Base-by-base conservation (phyloP, 129 eudicot genomes). In the Rutidosis leptorrhynchoides region DNA sequence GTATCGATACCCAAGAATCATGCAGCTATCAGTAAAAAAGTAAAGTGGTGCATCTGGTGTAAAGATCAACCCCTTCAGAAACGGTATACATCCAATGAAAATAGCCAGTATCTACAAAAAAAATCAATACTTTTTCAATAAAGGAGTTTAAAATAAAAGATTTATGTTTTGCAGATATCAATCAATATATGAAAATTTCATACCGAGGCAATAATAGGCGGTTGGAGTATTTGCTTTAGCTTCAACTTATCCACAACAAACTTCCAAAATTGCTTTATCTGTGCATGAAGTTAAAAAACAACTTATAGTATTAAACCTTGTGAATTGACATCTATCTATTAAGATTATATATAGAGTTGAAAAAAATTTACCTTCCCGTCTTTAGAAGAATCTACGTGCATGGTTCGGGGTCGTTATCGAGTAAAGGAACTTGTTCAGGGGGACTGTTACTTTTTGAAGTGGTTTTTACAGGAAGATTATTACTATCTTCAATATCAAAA, bases 151-250 rank as follows among this genome's bases (percentile, higher is more conserved):
- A 37, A 55, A 23, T 68, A 11, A 5, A 1, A 25, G 25, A 37
- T 2, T 16, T 10, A 6, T 24, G 15, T 29, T 16, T 14, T 29
- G 4, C 48, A 5, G 1, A 60, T 32, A 11, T 32, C 23, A 29
- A 5, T 20, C 28, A 69, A 64, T 37, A 10, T n/a, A 30, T 12
- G 27, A 8, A 1, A 24, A 24, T n/a, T 28, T 83, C 96, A 82
- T 81, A 93, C 98, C n/a, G 98, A 93, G 69, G 98, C 98, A 78
- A 93, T 93, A 32, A 93, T 93, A 21, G 98, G 96, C 10, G 98
- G 98, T 73, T 93, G 98, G 77, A 93, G 60, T 52, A 93, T 78
- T 75, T 93, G 98, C 88, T 93, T 93, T 66, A 93, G 89, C 84
- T 88, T 93, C 82, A 93, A 76, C 81, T 82, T 93, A 59, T 83